These are phyloP conservation scores for Pilobolus umbonatus DNA, from an alignment of 192 early-diverging fungal species.

Conservation along the genomic window DNA sequence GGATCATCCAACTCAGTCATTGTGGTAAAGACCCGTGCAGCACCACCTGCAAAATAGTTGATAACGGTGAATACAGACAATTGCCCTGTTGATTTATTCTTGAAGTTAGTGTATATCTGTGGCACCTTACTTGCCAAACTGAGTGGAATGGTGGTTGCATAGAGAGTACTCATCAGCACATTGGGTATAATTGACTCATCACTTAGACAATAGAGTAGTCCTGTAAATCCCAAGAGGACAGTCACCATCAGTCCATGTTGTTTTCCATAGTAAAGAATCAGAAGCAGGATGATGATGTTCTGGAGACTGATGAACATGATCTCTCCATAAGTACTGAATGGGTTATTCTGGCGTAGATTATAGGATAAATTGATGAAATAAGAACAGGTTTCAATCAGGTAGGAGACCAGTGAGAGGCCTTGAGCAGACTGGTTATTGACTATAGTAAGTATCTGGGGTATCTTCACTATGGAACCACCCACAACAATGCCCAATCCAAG, in stretches of 20 bases:
- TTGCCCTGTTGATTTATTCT: constrained; percentile 83
- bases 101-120: constrained; percentile 83
- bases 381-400: constrained; percentile 80
- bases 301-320: constrained; percentile 79
- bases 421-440: constrained; percentile 58
- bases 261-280: constrained; percentile 59
- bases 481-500: constrained; percentile 93
- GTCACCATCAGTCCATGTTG: constrained; percentile 44
- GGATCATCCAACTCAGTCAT: constrained; percentile 85
- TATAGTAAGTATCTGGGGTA: constrained; percentile 96
- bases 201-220: constrained; percentile 51
- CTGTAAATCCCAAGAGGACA: constrained; percentile 28
- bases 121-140: constrained; percentile 80
- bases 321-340: constrained; percentile 89
- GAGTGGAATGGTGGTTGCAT: constrained; percentile 74
- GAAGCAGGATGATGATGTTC: constrained; percentile 71
- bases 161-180: constrained; percentile 57
- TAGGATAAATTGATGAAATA: constrained; percentile 79
- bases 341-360: constrained; percentile 76
- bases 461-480: constrained; percentile 88
- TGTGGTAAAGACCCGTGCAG: constrained; percentile 90
- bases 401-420: constrained; percentile 78
- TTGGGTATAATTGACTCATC: constrained; percentile 38
- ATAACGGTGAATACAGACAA: constrained; percentile 86
- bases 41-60: constrained; percentile 82